Conservation (phyloP, 306 rosid genomes). For the Lathyrus aphaca region DNA sequence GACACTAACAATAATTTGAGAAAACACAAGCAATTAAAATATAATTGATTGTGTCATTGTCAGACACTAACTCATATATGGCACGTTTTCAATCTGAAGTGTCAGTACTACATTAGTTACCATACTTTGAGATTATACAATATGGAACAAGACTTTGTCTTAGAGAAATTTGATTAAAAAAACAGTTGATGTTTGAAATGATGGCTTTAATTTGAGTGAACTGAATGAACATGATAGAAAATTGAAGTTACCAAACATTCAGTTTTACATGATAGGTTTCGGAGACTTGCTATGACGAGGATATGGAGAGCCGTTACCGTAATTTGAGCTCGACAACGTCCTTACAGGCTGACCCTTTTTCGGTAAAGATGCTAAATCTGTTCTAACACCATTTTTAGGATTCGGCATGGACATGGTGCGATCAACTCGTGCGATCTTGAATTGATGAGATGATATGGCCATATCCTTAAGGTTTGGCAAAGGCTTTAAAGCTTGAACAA, state of each 20-base stretch:
- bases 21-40: not conserved
- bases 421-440: constrained; percentile 67
- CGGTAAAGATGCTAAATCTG: constrained; percentile 58
- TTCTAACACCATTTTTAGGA: constrained; percentile 58
- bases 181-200: constrained; percentile 9
- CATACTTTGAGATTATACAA: too few relatives aligned
- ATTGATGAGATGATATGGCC: constrained; percentile 79
- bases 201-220: constrained; percentile 37
- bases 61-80: not conserved
- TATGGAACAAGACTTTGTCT: not conserved
- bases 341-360: constrained; percentile 79
- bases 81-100: not conserved
- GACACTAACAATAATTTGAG: not conserved
- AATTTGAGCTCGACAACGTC: constrained; percentile 65
- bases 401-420: constrained; percentile 67
- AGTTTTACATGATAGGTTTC: constrained; percentile 49
- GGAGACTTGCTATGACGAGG: constrained; percentile 54
- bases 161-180: constrained; percentile 30
- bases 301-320: constrained; percentile 69
- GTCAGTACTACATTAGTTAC: too few relatives aligned
- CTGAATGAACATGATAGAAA: constrained; percentile 41
- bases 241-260: constrained; percentile 18
- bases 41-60: not conserved
- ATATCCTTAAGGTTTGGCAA: constrained; percentile 84
- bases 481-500: constrained; percentile 72